These are phyloP conservation scores for Chytriomyces confervae DNA, from an alignment of 192 early-diverging fungal genomes.

Conservation along the genomic window DNA sequence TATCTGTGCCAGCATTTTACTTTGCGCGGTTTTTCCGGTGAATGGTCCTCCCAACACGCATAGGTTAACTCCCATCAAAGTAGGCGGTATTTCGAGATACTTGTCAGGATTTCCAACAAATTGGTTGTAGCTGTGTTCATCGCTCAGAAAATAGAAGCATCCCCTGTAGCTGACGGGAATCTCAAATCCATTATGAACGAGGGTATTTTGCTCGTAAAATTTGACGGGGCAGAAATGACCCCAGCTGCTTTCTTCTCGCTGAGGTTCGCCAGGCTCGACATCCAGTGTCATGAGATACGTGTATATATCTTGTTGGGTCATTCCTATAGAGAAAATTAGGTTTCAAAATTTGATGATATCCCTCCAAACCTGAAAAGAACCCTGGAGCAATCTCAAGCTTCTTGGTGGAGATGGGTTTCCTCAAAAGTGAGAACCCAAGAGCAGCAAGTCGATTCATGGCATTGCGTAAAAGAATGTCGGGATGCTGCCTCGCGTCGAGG, in stretches of 20 bases:
- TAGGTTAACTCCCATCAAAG: slow-evolving; percentile 31
- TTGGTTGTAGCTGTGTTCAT: slow-evolving; percentile 29
- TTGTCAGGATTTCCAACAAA: slow-evolving; percentile 55
- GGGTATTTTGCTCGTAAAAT: slow-evolving; percentile 28
- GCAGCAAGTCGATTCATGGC: slow-evolving; percentile 38
- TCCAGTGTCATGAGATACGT: slow-evolving; percentile 42
- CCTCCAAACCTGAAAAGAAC: slow-evolving; percentile 42
- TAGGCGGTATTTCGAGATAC: slow-evolving; percentile 45
- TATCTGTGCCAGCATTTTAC: slow-evolving; percentile 45
- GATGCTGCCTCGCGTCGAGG: slow-evolving; percentile 55
- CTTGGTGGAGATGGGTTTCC: slow-evolving; percentile 26
- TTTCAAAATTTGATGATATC: background rate
- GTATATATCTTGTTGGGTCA: slow-evolving; percentile 43
- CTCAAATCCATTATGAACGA: slow-evolving; percentile 30
- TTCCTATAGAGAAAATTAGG: background rate
- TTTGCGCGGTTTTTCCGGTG: slow-evolving; percentile 57
- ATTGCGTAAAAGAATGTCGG: slow-evolving; percentile 44
- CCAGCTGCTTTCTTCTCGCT: slow-evolving; percentile 50
- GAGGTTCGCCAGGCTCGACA: slow-evolving; percentile 49
- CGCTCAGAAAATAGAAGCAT: slow-evolving; percentile 47
- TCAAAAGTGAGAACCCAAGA: slow-evolving; percentile 39
- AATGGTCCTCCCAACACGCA: slow-evolving; percentile 54
- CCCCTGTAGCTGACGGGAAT: slow-evolving; percentile 50
- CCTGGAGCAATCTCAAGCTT: slow-evolving; percentile 42
- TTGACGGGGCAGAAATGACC: slow-evolving; percentile 52